Conservation (phyloP, 352 stramenopile species). For the Phytophthora pinifolia region DNA sequence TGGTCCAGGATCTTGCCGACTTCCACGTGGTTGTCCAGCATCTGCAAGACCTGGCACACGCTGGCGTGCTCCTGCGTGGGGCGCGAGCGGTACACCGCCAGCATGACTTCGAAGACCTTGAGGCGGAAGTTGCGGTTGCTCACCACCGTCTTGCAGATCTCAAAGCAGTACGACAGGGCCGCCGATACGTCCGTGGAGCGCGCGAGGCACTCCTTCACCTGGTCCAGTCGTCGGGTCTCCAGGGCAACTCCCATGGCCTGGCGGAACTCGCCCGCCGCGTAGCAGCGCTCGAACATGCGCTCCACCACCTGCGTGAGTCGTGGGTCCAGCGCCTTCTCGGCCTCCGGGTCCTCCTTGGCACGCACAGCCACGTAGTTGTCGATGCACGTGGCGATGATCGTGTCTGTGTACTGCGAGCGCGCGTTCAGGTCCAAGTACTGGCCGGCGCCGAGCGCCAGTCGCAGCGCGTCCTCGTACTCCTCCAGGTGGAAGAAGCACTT, state of each 20-base stretch:
- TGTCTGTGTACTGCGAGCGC: slow-evolving; percentile 97
- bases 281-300: slow-evolving; percentile 98
- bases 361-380: slow-evolving; percentile 96
- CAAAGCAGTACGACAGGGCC: slow-evolving; percentile 93
- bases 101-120: slow-evolving; percentile 94
- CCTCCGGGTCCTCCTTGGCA: slow-evolving; percentile 70
- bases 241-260: slow-evolving; percentile 98
- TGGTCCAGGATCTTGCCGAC: slow-evolving; percentile 88
- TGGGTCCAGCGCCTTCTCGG: slow-evolving; percentile 80
- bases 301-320: slow-evolving; percentile 96
- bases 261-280: slow-evolving; percentile 91
- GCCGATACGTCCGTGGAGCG: slow-evolving; percentile 71
- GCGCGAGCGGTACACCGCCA: slow-evolving; percentile 74
- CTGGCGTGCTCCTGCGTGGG: slow-evolving; percentile 70
- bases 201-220: slow-evolving; percentile 91
- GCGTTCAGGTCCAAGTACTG: slow-evolving; percentile 94
- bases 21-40: slow-evolving; percentile 82
- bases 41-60: slow-evolving; percentile 88
- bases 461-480: slow-evolving; percentile 95
- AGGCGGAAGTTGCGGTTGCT: slow-evolving; percentile 92
- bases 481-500: slow-evolving; percentile 99
- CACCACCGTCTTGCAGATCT: slow-evolving; percentile 93
- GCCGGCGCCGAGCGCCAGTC: slow-evolving; percentile 94
- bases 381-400: slow-evolving; percentile 96
- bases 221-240: slow-evolving; percentile 93